Evolutionary conservation across 768 basidiomycete genomes (phyloP), one percentile per base, ranked within the genome.

Genomic region (Hebeloma cylindrosporum): DNA sequence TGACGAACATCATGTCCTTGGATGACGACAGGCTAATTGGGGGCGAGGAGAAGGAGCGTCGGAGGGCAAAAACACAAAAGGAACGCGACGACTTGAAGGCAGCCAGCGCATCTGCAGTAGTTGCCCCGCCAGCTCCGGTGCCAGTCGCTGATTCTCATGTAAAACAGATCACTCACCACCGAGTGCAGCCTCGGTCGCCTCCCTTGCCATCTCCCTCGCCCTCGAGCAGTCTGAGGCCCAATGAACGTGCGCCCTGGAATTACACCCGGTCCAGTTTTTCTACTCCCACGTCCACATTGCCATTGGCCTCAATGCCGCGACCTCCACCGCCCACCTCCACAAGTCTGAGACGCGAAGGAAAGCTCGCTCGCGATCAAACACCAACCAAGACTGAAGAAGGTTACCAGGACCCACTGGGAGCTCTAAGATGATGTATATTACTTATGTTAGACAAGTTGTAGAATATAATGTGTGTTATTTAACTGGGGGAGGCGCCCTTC

Each of bases 11-110:
- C 7, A 64, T 63, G 21, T 68, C 73, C 18, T 60, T 91, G 32
- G 88, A 92, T 16, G 81, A 85, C 30, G 80, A 80, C 20, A 73
- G 83, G 36, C 66, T 92, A 30, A 66, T 82, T 43, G 77, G 81
- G 25, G 83, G 81, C 48, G 69, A 75, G 65, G 65, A 73, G 47
- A 60, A 66, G 40, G 57, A 55, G 32, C 71, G 66, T 55, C 70
- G 70, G 56, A 68, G 58, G 41, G 38, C 50, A 45, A 65, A 60
- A 32, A 50, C 58, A 36, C 49, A 60, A 37, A 60, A 52, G 48
- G 56, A 59, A 39, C 59, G 47, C 27, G 54, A 63, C 42, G 53
- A 56, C 20, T 23, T 51, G 17, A 48, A 53, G 38, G 52, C 50
- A 11, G 50, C 54, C 7, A 52, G 40, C 21, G 55, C 54, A 31